Base-by-base conservation (phyloP, 768 basidiomycete species). In the Trametes coccinea region DNA sequence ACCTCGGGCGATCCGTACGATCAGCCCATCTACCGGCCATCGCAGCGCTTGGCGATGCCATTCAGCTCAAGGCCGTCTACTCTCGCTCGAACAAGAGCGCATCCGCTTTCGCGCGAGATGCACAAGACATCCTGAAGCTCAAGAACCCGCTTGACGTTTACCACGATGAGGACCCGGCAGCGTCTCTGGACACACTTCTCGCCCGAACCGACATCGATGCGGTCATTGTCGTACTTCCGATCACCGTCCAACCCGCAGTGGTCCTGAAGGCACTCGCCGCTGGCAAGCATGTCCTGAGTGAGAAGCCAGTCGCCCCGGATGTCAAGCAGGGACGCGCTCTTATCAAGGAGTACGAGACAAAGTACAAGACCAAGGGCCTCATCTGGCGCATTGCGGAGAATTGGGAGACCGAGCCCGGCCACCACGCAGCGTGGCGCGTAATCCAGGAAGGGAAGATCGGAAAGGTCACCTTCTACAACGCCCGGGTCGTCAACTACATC, bases 281-380 rank as follows among this genome's bases (percentile, higher is more conserved):
- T 2, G 90, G 93, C 30, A 96, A 95, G 75, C 90, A 95, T 70
- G 92, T 95, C 51, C 71, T 95, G 61, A 89, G 88, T 72, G 93
- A 96, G 78, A 95, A 95, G 70, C 94, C 94, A 5, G 81, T 94
- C 13, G 91, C 86, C 3, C 79, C 86, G 44, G 87, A 89, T 67
- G 84, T 93, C 47, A 79, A 79, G 31, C 75, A 76, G 2, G 93
- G 89, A 0, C 73, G 84, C 48, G 76, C 78, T 62, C 78, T 94
- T 51, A 87, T 95, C 71, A 76, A 81, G 39, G 79, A 76, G 41
- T 95, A 92, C 72, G 82, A 90, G 65, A 71, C 73, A 55, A 75
- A 78, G 52, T 92, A 85, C 76, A 85, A 84, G 71, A 78, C 80
- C 9, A 86, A 86, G 68, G 87, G 86, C 6, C 70, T 92, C 45